Evolutionary conservation across 257 asterid species (phyloP).

Genomic region (Solanum ossicruentum): DNA sequence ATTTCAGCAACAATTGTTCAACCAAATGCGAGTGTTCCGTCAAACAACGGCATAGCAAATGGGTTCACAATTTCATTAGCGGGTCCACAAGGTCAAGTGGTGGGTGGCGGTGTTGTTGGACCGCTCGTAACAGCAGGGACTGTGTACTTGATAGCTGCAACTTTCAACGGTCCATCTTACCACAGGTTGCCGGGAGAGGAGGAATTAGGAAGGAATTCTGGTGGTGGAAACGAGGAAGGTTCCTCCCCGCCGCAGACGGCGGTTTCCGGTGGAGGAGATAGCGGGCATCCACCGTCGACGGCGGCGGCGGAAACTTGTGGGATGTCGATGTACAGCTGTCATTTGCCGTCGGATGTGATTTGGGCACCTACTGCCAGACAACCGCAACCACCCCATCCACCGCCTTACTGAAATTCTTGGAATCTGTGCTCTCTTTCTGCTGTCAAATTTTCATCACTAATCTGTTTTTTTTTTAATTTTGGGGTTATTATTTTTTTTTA

Average conservation of each 20-base stretch:
- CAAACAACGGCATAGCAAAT: constrained; percentile 6
- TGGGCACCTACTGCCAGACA: constrained; percentile 58
- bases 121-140: constrained; percentile 53
- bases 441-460: background rate
- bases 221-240: constrained; percentile 6
- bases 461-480: background rate
- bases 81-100: constrained; percentile 81
- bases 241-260: constrained; percentile 15
- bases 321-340: constrained; percentile 19
- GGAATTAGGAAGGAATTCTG: constrained; percentile 10
- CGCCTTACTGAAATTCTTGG: constrained; percentile 28
- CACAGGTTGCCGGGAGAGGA: constrained; percentile 37
- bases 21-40: background rate
- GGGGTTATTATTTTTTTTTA: background rate
- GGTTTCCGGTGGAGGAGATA: constrained; percentile 28
- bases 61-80: constrained; percentile 51
- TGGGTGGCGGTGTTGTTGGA: constrained; percentile 68
- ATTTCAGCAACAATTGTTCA: constrained; percentile 50
- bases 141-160: constrained; percentile 46
- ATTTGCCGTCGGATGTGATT: constrained; percentile 34
- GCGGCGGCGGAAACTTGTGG: constrained; percentile 7
- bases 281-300: constrained; percentile 7
- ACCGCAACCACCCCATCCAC: constrained; percentile 36
- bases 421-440: background rate
- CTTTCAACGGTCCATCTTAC: constrained; percentile 43